These are phyloP conservation scores for Biancaea sappan DNA, from an alignment of 306 rosid genomes.

Conservation along the genomic window DNA sequence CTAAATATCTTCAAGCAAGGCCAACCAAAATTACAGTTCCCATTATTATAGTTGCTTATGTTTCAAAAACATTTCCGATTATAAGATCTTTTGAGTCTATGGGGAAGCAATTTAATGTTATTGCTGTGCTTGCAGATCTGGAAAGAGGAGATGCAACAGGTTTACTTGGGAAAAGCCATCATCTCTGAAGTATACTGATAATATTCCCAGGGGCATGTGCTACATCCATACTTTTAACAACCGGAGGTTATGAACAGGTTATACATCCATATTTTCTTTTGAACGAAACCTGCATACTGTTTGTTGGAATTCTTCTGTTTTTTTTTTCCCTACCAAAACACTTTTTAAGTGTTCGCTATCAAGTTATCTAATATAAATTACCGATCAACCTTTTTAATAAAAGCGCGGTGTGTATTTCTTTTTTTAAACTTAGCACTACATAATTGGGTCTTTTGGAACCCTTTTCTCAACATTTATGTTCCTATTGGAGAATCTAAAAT, in stretches of 20 bases:
- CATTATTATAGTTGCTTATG: background rate
- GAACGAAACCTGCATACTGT: background rate
- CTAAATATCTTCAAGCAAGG: background rate
- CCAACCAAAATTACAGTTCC: background rate
- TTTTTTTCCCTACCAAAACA: no score
- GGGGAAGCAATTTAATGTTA: background rate
- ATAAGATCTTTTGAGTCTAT: background rate
- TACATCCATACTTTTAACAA: slow-evolving; percentile 1
- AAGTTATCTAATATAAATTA: background rate
- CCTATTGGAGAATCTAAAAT: background rate
- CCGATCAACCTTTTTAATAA: no score
- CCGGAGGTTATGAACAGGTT: slow-evolving; percentile 24
- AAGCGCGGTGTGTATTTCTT: no score
- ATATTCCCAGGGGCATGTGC: slow-evolving; percentile 2
- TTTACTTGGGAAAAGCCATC: slow-evolving; percentile 52
- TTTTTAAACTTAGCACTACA: background rate
- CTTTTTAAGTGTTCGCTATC: background rate
- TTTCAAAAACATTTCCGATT: background rate
- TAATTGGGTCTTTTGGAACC: no score
- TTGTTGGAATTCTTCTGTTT: background rate
- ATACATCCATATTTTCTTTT: background rate
- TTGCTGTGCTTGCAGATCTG: slow-evolving; percentile 60
- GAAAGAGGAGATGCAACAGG: slow-evolving; percentile 74
- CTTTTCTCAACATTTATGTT: background rate
- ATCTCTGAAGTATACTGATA: slow-evolving; percentile 50